Evolutionary conservation across 2,329 filamentous ascomycete genomes (phyloP).

Genomic region (Aspergillus fijiensis): DNA sequence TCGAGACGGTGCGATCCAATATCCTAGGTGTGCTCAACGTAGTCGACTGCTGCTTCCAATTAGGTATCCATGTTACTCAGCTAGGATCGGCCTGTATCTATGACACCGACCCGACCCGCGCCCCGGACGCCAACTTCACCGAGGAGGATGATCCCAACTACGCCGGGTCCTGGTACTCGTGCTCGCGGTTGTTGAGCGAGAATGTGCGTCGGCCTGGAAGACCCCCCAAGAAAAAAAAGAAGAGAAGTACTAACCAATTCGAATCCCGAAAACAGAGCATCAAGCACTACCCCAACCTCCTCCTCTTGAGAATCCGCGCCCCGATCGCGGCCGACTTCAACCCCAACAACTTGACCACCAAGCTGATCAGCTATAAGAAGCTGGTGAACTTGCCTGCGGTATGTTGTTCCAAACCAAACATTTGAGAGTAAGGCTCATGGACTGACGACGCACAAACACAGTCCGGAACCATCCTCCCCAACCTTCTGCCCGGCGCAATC

Average conservation of each 20-base stretch:
- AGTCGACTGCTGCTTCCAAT: background rate
- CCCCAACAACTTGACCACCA: constrained; percentile 4
- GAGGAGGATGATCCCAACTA: constrained; percentile 6
- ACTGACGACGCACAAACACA: background rate
- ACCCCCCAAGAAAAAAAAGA: no score
- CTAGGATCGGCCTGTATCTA: constrained; percentile 8
- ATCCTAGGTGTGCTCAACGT: constrained; percentile 2
- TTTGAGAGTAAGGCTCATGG: background rate
- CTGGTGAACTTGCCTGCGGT: constrained; percentile 7
- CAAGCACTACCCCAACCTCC: constrained; percentile 6
- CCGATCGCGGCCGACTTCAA: constrained; percentile 8
- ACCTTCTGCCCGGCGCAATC: background rate
- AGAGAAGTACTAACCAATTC: no score
- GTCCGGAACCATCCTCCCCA: constrained; percentile 3
- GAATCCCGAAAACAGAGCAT: background rate
- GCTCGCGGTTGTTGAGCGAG: constrained; percentile 2
- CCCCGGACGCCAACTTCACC: background rate
- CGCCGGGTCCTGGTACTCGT: background rate
- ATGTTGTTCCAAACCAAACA: no score
- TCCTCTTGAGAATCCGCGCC: constrained; percentile 6
- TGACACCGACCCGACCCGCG: constrained; percentile 1
- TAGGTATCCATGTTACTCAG: constrained; percentile 2
- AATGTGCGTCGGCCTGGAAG: background rate
- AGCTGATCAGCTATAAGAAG: constrained; percentile 5
- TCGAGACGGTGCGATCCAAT: constrained; percentile 6